These are phyloP conservation scores for Clitopilus passeckerianus DNA, from an alignment of 768 basidiomycete species.

Conservation along the genomic window DNA sequence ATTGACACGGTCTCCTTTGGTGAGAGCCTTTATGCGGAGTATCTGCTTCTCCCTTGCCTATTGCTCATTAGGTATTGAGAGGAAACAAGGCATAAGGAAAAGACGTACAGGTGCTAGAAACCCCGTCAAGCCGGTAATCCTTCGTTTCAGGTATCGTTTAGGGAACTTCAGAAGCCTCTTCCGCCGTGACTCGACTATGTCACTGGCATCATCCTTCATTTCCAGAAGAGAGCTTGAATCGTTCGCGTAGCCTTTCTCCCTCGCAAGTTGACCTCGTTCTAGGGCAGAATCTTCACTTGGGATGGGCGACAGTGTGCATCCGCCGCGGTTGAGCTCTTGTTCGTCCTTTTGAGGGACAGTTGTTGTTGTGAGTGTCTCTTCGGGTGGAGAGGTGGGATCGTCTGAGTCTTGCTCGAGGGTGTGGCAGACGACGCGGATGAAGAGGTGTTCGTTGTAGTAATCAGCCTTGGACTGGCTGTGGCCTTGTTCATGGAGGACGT, in stretches of 20 bases:
- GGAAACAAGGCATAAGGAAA: background rate
- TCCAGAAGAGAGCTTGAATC: background rate
- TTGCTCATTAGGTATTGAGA: background rate
- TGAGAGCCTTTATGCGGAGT: constrained; percentile 21
- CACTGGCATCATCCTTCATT: background rate
- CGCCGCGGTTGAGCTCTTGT: constrained; percentile 4
- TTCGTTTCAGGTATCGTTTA: background rate
- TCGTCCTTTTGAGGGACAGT: background rate
- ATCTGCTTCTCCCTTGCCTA: constrained; percentile 18
- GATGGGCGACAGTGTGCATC: background rate
- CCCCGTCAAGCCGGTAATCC: constrained; percentile 19
- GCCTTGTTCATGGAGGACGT: constrained; percentile 51
- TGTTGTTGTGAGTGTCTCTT: constrained; percentile 5
- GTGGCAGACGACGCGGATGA: constrained; percentile 55
- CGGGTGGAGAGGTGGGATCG: background rate
- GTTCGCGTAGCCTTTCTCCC: background rate
- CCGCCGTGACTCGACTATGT: background rate
- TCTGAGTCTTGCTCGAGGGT: constrained; percentile 21
- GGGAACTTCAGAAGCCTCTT: background rate
- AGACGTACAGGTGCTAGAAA: constrained; percentile 18
- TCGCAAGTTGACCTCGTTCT: background rate
- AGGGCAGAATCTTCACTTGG: background rate
- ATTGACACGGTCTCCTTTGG: constrained; percentile 53
- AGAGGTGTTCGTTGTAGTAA: constrained; percentile 53
- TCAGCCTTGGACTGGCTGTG: constrained; percentile 44